A percentile compares a stretch with the other conserved stretches of the same genome.
Conservation (phyloP, 192 early-diverging fungal genomes). For the Neocallimastix lanati region DNA sequence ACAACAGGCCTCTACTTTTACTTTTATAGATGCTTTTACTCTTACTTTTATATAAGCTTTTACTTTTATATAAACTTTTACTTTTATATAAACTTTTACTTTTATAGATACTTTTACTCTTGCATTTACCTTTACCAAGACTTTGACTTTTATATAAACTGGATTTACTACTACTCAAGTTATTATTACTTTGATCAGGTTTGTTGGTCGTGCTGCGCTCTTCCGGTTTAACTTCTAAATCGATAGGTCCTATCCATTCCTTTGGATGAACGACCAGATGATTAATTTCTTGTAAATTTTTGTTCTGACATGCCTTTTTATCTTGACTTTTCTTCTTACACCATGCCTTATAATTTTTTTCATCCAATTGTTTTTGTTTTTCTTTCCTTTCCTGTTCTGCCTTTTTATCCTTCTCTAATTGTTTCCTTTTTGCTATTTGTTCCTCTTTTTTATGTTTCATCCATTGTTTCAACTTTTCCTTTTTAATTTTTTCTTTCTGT, state of each 20-base stretch:
- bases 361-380: background rate
- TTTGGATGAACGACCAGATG: background rate
- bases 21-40: background rate
- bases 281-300: background rate
- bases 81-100: background rate
- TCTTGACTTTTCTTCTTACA: background rate
- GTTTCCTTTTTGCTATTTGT: background rate
- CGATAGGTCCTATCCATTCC: background rate
- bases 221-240: background rate
- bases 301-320: background rate
- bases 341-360: background rate
- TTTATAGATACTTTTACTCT: background rate
- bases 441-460: background rate
- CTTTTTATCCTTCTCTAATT: background rate
- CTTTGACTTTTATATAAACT: no score
- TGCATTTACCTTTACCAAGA: no score
- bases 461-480: background rate
- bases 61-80: no score
- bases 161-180: no score
- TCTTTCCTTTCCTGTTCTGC: background rate
- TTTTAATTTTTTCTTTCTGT: background rate
- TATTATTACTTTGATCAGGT: no score
- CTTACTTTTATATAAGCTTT: no score
- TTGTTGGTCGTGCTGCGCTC: background rate
- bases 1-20: background rate